Conservation (phyloP, 257 asterid species). For the Gynochthodes officinalis region DNA sequence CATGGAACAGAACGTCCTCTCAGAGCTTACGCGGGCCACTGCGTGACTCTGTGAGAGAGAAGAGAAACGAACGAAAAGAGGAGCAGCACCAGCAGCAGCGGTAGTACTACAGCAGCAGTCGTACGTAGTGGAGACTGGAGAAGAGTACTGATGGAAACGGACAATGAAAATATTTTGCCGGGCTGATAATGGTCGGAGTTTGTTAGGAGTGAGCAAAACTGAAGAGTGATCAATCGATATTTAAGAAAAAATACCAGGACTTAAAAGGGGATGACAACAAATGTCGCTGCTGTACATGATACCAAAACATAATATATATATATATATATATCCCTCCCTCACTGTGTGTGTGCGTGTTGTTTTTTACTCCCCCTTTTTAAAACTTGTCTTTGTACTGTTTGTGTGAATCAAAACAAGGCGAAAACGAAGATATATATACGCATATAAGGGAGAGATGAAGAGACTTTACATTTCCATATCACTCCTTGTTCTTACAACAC, state of each 20-base stretch:
- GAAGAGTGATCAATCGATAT: no score
- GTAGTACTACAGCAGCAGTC: neutral
- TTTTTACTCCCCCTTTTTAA: neutral
- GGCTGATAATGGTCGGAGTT: neutral
- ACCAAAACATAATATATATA: no score
- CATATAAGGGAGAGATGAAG: no score
- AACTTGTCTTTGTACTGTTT: neutral
- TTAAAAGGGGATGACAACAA: no score
- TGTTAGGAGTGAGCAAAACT: neutral
- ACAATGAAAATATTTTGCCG: no score
- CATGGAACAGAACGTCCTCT: constrained; percentile 9
- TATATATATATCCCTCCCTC: neutral
- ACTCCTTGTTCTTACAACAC: no score
- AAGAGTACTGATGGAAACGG: neutral
- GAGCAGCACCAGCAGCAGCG: neutral
- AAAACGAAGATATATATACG: neutral
- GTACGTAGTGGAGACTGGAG: neutral
- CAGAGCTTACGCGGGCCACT: neutral
- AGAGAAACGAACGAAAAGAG: neutral
- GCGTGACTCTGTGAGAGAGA: constrained; percentile 20
- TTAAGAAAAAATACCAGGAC: no score
- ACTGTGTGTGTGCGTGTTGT: constrained; percentile 1
- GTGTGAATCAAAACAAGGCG: neutral
- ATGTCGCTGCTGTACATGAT: no score
- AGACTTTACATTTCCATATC: no score